Conservation (phyloP, 1,284 basidiomycete species). For the Leucoagaricus sp. region DNA sequence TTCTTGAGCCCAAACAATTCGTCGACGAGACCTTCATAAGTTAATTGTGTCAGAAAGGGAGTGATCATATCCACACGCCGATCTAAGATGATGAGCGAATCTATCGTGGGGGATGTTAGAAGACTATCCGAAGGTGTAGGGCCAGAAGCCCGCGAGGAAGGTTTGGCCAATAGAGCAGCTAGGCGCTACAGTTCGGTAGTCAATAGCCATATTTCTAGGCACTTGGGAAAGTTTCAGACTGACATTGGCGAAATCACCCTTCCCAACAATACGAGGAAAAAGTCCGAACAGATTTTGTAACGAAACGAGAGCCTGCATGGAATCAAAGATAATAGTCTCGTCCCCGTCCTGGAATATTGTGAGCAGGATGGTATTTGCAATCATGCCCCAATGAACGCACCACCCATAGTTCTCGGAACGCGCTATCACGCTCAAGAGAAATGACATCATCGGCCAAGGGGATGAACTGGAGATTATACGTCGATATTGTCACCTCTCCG, state of each 20-base stretch:
- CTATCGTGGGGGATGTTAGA: conserved; percentile 61
- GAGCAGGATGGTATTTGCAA: not conserved
- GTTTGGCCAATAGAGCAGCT: conserved; percentile 61
- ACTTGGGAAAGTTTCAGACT: conserved; percentile 25
- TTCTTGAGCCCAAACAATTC: conserved; percentile 91
- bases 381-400: conserved; percentile 46
- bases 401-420: conserved; percentile 85
- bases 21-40: conserved; percentile 97
- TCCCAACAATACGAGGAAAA: conserved; percentile 92
- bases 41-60: conserved; percentile 93
- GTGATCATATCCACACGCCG: conserved; percentile 95
- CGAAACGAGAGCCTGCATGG: conserved; percentile 84
- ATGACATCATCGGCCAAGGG: conserved; percentile 90
- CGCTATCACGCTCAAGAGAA: conserved; percentile 82
- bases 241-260: conserved; percentile 89
- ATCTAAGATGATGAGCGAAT: conserved; percentile 89
- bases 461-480: conserved; percentile 93
- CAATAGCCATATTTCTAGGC: conserved; percentile 1
- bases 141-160: conserved; percentile 46
- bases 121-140: conserved; percentile 40
- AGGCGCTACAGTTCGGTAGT: conserved; percentile 59
- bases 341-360: conserved; percentile 77
- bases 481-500: conserved; percentile 83
- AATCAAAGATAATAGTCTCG: conserved; percentile 87
- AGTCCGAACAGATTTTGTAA: conserved; percentile 87